Conservation (phyloP, 2,329 filamentous ascomycete species). For the Celoporthe dispersa region DNA sequence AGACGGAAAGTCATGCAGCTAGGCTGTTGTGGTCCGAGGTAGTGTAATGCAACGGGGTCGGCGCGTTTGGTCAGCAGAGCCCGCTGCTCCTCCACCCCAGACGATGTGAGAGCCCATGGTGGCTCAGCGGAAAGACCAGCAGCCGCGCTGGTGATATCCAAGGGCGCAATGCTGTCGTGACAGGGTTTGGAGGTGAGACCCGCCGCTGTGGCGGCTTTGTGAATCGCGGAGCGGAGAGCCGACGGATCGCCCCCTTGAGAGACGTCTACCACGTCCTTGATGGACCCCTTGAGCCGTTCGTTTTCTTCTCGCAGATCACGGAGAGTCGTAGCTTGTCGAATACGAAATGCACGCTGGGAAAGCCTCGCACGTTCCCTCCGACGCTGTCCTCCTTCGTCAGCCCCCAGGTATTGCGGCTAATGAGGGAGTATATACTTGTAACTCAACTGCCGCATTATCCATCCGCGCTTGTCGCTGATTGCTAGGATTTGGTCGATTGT, state of each 20-base stretch:
- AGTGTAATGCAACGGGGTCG: neutral
- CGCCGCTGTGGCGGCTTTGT: neutral
- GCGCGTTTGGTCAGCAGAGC: neutral
- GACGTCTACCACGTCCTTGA: neutral
- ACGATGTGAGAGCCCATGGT: neutral
- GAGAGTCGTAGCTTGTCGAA: conserved; percentile 11
- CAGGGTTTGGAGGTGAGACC: neutral
- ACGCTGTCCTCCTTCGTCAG: conserved; percentile 5
- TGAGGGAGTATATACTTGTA: neutral
- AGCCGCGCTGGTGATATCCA: neutral
- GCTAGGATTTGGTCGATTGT: neutral
- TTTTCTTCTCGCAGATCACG: conserved; percentile 10
- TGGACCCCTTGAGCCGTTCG: conserved; percentile 1
- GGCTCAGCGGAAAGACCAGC: neutral
- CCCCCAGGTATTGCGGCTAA: neutral
- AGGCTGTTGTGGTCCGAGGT: neutral
- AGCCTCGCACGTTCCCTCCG: conserved; percentile 15
- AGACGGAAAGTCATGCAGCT: conserved; percentile 1
- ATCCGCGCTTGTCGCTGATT: neutral
- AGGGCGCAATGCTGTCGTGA: neutral
- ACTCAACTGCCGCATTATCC: neutral
- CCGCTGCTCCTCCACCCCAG: neutral
- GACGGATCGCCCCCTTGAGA: neutral
- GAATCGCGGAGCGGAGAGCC: neutral
- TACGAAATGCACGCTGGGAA: conserved; percentile 16